Base-by-base conservation (phyloP, 2,329 filamentous ascomycete genomes). In the Tolypocladium capitatum region DNA sequence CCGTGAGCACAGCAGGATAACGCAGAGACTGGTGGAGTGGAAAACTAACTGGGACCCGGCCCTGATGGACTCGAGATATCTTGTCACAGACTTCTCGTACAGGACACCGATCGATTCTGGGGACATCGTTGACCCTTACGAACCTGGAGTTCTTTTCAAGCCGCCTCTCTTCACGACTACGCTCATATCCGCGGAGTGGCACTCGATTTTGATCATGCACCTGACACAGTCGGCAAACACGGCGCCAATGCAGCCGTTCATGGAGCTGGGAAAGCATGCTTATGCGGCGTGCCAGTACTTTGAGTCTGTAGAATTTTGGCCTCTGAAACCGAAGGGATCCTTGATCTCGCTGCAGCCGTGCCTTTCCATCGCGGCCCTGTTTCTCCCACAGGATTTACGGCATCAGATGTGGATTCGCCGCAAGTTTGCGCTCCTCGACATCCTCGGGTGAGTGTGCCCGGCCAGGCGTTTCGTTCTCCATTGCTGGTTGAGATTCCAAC, bases 141-240 rank as follows among this genome's bases (percentile, higher is more conserved):
- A 79, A 43, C 78, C 81, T 0, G 79, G 83, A 6, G 68, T 76
- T n/a, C 68, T 96, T 2, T 86, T 85, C 63, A 69, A 75, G n/a
- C 80, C 74, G 1, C 80, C 81, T 0, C 63, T 89, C 2, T 91
- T 86, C 67, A 73, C 80, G 11, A 80, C 85, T 43, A 96, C 94
- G 52, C 76, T 85, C 44, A 70, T 88, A 16, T 72, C 75, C 48
- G 76, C 88, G 50, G 88, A 95, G 60, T 86, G 87, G 71, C 81
- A 86, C 61, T 83, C 83, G 8, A 79, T 90, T 24, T 75, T 83
- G 43, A 72, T 92, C 49, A 87, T 95, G 83, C 88, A 88, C 64
- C 80, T 81, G 54, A 82, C 84, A 55, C 86, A 92, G 56, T 77
- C 82, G 2, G 75, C 80, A 4, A 68, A 76, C 45, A 71, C 75